Evolutionary conservation across 164 flowering plant species (phyloP), one percentile per base, ranked within the genome.

Genomic region (Warburgia ugandensis): DNA sequence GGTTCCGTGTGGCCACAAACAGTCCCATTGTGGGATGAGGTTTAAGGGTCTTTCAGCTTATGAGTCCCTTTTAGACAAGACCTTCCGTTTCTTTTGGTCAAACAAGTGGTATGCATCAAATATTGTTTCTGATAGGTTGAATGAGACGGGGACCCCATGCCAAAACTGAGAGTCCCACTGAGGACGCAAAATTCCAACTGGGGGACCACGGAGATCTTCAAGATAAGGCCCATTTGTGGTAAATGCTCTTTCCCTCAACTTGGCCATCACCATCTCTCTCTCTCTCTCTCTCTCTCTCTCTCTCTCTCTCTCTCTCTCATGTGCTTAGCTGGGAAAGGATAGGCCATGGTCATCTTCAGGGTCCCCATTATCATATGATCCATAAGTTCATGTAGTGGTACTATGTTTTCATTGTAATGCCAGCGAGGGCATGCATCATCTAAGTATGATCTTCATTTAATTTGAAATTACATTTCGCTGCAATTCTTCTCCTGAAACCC

Each of bases 1-100:
- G 54, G 59, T 10, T 38, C 47, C 20, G 19, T 64, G 56, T 68
- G 56, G 62, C 62, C 54, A 38, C 35, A 19, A 47, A 20, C 30
- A 36, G 1, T 19, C 54, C 47, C 5, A 44, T 16, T 45, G 31
- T 32, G 16, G n/a, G n/a, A n/a, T n/a, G n/a, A n/a, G n/a, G n/a
- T n/a, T n/a, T n/a, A n/a, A n/a, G n/a, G n/a, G n/a, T n/a, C n/a
- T n/a, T 43, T 37, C 28, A 41, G 5, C 48, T 38, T 38, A 45
- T 55, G 59, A 55, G 59, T 45, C 45, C 16, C 22, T 46, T 30
- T 55, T 55, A 5, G 50, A 44, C 32, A 45, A 55, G 19, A 21
- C 19, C n/a, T 11, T 25, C 14, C 14, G 33, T 26, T 46, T 48
- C 40, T 8, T 48, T 30, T 41, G 59, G 62, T 51, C 58, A 47